Conservation (phyloP, 306 rosid genomes). For the Glycine tomentella region DNA sequence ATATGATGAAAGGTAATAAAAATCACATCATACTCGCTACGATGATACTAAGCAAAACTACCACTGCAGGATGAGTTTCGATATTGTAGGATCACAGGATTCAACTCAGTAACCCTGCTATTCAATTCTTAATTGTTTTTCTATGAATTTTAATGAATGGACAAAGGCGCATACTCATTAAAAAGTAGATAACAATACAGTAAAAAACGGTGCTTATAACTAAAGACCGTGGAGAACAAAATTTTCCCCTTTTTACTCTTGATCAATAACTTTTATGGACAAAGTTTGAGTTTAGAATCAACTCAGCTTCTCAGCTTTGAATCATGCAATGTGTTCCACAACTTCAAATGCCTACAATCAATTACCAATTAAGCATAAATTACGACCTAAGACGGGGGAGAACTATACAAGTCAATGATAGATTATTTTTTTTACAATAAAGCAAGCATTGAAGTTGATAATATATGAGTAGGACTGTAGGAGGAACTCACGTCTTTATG, state of each 20-base stretch:
- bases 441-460: background rate
- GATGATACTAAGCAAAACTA: background rate
- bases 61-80: background rate
- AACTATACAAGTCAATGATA: too few species aligned
- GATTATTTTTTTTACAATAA: too few species aligned
- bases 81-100: background rate
- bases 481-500: constrained; percentile 4
- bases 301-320: background rate
- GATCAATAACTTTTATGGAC: background rate
- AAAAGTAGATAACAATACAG: background rate
- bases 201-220: background rate
- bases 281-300: too few species aligned
- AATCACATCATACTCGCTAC: background rate
- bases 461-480: background rate
- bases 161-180: background rate
- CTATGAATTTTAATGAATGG: background rate
- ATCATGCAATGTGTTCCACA: background rate
- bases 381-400: too few species aligned
- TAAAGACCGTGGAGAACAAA: background rate
- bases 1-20: background rate
- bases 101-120: background rate
- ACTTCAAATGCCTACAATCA: background rate
- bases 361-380: too few species aligned
- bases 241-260: background rate
- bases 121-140: background rate